Conservation (phyloP, 257 asterid species). For the Paulownia fortunei region DNA sequence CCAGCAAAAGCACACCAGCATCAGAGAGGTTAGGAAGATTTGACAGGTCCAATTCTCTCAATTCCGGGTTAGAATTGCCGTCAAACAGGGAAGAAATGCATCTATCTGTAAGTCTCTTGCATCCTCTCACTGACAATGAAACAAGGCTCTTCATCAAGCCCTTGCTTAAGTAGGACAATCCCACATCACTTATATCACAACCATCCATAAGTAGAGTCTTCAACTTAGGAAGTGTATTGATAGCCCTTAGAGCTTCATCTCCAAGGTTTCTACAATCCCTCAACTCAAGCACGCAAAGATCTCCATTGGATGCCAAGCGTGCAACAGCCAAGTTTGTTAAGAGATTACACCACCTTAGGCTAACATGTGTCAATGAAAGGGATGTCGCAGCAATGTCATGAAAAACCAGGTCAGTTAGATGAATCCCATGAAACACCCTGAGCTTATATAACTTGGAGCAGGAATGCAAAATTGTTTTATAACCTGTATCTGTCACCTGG, state of each 20-base stretch:
- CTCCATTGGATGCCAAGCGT: conserved; percentile 69
- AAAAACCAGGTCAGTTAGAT: conserved; percentile 87
- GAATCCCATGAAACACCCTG: conserved; percentile 79
- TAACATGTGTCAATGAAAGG: conserved; percentile 74
- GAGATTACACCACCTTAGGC: conserved; percentile 91
- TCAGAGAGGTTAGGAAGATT: conserved; percentile 82
- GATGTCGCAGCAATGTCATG: conserved; percentile 91
- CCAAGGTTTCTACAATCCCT: conserved; percentile 85
- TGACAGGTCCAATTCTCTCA: conserved; percentile 82
- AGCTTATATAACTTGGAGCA: conserved; percentile 76
- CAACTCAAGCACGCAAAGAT: conserved; percentile 69
- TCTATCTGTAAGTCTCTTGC: conserved; percentile 86
- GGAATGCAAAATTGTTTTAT: conserved; percentile 84
- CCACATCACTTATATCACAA: conserved; percentile 82
- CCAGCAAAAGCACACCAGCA: conserved; percentile 68
- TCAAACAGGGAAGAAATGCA: conserved; percentile 71
- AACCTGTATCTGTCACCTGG: conserved; percentile 94
- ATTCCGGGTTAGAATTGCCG: conserved; percentile 51
- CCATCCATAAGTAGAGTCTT: conserved; percentile 78
- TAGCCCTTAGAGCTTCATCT: conserved; percentile 78
- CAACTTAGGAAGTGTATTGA: conserved; percentile 67
- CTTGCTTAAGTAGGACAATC: conserved; percentile 71
- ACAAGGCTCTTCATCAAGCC: conserved; percentile 62
- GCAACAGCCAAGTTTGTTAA: conserved; percentile 76
- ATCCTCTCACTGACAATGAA: conserved; percentile 83